Evolutionary conservation across 129 eudicot genomes (phyloP), one percentile per base, ranked within the genome.

Genomic region (Flaveria trinervia): DNA sequence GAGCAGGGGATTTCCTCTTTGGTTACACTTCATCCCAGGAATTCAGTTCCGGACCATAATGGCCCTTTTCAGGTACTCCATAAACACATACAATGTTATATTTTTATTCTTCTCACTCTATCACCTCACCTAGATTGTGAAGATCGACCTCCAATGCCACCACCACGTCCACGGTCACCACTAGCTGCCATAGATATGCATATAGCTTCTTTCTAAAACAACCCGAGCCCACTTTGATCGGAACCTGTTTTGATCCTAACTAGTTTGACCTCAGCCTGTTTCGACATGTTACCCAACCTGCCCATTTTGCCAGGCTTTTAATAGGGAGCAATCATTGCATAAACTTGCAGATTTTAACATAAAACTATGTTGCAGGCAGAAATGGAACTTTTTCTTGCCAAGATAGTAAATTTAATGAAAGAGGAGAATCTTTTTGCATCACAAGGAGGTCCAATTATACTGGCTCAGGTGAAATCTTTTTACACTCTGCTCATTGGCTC

Each of bases 391-490:
- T 91, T 91, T 80, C 88, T 88, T 41, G 76, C 81, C n/a, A 91
- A 91, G 73, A 86, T 88, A 33, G 97, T 91, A 10, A 71, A 79
- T 76, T 69, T 91, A 79, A 91, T 91, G 94, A 91, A 91, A 84
- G 88, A 85, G 56, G 94, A 88, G 85, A 86, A 83, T 18, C 92
- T 88, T 57, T 91, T 91, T 86, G 97, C 93, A 55, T 77, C 92
- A 20, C 97, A 91, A 86, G 94, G 97, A 84, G 96, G 96, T 30
- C 93, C 96, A 45, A 90, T 90, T 68, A 90, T 90, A 70, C 86
- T 90, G 43, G 84, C 92, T 41, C 94, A 91, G 96, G 92, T 90
- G 62, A 48, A 28, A 52, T 22, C n/a, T 22, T 18, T 23, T n/a
- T 23, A 17, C n/a, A 49, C 54, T 49, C n/a, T 49, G 28, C 50